Evolutionary conservation across 1,139 yeast genomes (phyloP), one percentile per base, ranked within the genome.

Genomic region (Kodamaea suecica): DNA sequence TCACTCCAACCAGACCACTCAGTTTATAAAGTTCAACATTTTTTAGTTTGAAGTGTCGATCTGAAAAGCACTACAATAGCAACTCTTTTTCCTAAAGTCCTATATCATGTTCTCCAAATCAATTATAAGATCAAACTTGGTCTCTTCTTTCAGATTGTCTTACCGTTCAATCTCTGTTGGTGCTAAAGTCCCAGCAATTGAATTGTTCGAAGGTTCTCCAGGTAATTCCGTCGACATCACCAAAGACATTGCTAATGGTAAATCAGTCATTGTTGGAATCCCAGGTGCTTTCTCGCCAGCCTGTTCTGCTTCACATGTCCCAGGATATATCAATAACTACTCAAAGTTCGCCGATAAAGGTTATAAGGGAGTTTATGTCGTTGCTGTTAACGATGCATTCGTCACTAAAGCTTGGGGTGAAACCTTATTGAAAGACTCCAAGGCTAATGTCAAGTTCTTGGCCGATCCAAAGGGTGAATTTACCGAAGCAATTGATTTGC

Each of bases 231-330:
- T 84, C 44, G 70, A 80, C 52, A 64, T 85, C 38, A 75, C 83
- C 12, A 70, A 74, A 29, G 79, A 76, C 48, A 67, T 78, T 23
- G 58, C 63, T 13, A 36, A 45, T 16, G 79, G 81, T 29, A 81
- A 78, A 54, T 64, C 78, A 28, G 55, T 87, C 27, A 62, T 87
- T 36, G 73, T 87, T 33, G 95, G 95, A 35, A 86, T 87, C 29
- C 96, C 96, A 30, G 96, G 95, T 14, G 95, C 96, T 1, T 87
- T 82, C 54, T 82, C 95, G 3, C 90, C 95, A 30, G 94, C 87
- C 1, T 87, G 96, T 59, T 72, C 90, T 21, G 77, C 81, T 14
- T 60, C 74, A 21, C 95, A 85, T 53, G 75, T 87, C 33, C 96
- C 96, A 4, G 95, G 92, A 4, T 87, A 76, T 59, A 56, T 85